These are phyloP conservation scores for Lathyrus tuberosus DNA, from an alignment of 306 rosid species.

Conservation along the genomic window DNA sequence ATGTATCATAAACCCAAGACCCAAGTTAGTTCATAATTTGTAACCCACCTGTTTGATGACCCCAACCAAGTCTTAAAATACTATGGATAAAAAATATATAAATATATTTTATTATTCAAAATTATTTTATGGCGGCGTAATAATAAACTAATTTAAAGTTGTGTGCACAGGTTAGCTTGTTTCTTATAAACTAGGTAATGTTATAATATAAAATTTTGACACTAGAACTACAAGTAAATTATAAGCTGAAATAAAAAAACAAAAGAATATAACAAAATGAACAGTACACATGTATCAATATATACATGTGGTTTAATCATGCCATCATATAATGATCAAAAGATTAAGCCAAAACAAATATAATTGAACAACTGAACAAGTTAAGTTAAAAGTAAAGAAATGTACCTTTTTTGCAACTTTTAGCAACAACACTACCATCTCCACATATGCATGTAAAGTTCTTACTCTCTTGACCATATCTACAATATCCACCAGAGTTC, in stretches of 20 bases:
- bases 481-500: conserved; percentile 39
- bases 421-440: conserved; percentile 35
- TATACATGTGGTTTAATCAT: neutral
- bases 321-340: conserved; percentile 2
- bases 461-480: neutral
- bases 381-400: neutral
- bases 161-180: neutral
- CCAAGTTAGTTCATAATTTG: no score
- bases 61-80: neutral
- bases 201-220: neutral
- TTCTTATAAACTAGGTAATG: neutral
- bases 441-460: conserved; percentile 37
- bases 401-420: conserved; percentile 48
- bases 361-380: neutral
- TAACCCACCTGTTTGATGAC: no score
- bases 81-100: no score
- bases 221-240: neutral
- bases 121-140: neutral
- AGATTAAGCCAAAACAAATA: neutral
- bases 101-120: no score
- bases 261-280: neutral
- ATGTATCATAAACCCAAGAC: no score
- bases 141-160: neutral
- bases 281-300: neutral
- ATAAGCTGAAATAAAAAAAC: neutral